phyloP scores from a whole-genome alignment of 257 asterid species.

The Ligustrum vulgare region DNA sequence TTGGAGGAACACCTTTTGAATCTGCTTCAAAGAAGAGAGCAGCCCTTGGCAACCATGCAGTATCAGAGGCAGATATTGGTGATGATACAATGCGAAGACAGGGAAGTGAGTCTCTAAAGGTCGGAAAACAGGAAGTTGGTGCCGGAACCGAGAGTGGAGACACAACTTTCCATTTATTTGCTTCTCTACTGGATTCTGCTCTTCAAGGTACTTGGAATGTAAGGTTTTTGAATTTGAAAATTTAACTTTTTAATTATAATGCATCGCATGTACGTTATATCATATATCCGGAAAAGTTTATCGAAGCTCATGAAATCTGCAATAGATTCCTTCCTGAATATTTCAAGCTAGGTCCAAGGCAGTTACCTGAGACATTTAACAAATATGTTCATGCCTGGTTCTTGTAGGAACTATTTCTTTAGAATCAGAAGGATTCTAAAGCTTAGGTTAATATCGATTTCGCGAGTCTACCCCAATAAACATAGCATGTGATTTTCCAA shows the following conservation, averaged over 20 bases:
- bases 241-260: slow-evolving; percentile 5
- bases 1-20: slow-evolving; percentile 47
- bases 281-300: background rate
- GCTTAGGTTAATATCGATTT: background rate
- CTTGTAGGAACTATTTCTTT: slow-evolving; percentile 7
- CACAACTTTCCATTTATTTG: slow-evolving; percentile 69
- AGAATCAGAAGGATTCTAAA: background rate
- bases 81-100: slow-evolving; percentile 36
- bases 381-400: background rate
- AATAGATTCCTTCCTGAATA: background rate
- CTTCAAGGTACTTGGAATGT: slow-evolving; percentile 64
- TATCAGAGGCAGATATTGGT: slow-evolving; percentile 38
- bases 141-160: slow-evolving; percentile 57
- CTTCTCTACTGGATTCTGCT: slow-evolving; percentile 87
- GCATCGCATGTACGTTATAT: slow-evolving; percentile 10
- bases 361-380: background rate
- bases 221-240: slow-evolving; percentile 9
- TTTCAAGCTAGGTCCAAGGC: background rate
- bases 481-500: background rate
- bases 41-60: slow-evolving; percentile 42
- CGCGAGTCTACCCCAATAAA: no score
- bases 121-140: slow-evolving; percentile 78
- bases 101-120: slow-evolving; percentile 69
- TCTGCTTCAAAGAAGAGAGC: slow-evolving; percentile 55
- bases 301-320: slow-evolving; percentile 2